Conservation (phyloP, 2,329 filamentous ascomycete genomes). For the Claviceps sp. region DNA sequence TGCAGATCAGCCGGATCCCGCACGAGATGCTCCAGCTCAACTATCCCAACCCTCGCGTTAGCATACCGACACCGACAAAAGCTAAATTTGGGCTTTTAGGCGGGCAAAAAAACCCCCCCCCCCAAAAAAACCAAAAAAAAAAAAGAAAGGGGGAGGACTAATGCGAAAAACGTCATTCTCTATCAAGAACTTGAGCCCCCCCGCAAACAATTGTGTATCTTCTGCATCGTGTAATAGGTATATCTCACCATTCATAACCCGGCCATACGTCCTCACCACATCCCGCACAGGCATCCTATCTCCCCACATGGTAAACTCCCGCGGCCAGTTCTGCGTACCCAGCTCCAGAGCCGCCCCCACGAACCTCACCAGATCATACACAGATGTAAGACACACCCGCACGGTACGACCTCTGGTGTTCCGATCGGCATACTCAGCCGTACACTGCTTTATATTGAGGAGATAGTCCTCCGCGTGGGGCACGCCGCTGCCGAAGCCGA, state of each 20-base stretch:
- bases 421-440: conserved; percentile 47
- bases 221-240: background rate
- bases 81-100: too few relatives aligned
- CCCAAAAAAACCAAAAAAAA: background rate
- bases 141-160: background rate
- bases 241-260: conserved; percentile 32
- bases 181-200: too few relatives aligned
- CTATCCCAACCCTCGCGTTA: conserved; percentile 17
- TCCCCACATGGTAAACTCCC: conserved; percentile 56
- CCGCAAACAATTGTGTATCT: too few relatives aligned
- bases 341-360: conserved; percentile 57
- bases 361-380: conserved; percentile 57
- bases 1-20: conserved; percentile 28
- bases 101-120: background rate
- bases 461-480: too few relatives aligned
- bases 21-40: conserved; percentile 23
- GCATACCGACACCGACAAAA: background rate
- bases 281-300: conserved; percentile 48
- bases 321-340: conserved; percentile 46
- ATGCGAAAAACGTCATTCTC: too few relatives aligned
- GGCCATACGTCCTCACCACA: conserved; percentile 37
- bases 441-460: conserved; percentile 18
- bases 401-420: conserved; percentile 34
- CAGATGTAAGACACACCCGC: conserved; percentile 54
- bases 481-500: conserved; percentile 23